Conservation (phyloP, 148 eudicot species). For the Gaultheria prostrata region DNA sequence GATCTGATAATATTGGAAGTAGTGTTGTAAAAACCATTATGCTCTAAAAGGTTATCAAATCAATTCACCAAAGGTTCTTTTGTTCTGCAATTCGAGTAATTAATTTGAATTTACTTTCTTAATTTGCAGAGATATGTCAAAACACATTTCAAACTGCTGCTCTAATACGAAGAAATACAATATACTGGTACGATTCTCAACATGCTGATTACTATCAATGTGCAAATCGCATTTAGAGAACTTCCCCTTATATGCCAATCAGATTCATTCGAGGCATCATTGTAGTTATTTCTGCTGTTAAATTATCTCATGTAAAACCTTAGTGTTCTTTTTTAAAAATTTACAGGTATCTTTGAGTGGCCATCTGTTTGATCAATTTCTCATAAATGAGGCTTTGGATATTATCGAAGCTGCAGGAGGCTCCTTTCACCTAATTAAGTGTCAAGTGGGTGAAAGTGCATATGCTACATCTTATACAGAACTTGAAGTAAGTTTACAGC, state of each 20-base stretch:
- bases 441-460: conserved; percentile 89
- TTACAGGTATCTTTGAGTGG: conserved; percentile 91
- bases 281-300: background rate
- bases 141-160: conserved; percentile 35
- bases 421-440: conserved; percentile 79
- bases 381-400: conserved; percentile 94
- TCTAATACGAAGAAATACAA: conserved; percentile 59
- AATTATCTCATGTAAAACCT: background rate
- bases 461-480: conserved; percentile 80
- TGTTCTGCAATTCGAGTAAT: background rate
- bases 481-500: conserved; percentile 63
- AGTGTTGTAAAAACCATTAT: background rate
- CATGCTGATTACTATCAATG: background rate
- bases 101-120: conserved; percentile 13
- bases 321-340: conserved; percentile 10
- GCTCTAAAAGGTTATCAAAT: background rate
- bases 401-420: conserved; percentile 98
- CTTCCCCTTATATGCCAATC: background rate
- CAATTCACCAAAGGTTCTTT: background rate
- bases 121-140: conserved; percentile 57
- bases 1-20: background rate
- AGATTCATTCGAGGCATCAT: background rate
- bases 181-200: conserved; percentile 43
- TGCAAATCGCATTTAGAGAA: background rate
- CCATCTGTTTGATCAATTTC: conserved; percentile 89